Evolutionary conservation across 192 early-diverging fungal genomes (phyloP).

Genomic region (Funneliformis mosseae): DNA sequence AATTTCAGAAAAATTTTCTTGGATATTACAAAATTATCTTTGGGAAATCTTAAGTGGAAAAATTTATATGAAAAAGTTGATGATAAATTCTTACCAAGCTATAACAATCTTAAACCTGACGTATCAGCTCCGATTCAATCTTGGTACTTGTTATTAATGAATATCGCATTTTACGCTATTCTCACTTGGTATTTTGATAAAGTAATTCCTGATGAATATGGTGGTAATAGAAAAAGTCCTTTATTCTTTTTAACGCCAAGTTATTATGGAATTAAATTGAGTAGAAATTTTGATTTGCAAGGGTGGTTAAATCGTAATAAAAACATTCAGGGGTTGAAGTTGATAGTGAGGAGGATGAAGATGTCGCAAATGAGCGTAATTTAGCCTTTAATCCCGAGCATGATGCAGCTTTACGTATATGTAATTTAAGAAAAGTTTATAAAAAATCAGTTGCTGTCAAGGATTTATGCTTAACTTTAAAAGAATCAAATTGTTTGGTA

Average conservation of each 20-base stretch:
- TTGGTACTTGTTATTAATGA: slow-evolving; percentile 68
- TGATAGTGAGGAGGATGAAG: slow-evolving; percentile 52
- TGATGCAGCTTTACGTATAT: slow-evolving; percentile 49
- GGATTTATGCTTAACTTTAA: slow-evolving; percentile 51
- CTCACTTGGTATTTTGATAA: slow-evolving; percentile 75
- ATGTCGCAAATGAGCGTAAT: slow-evolving; percentile 49
- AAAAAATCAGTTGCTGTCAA: slow-evolving; percentile 54
- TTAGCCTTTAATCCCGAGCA: slow-evolving; percentile 47
- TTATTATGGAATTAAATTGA: slow-evolving; percentile 65
- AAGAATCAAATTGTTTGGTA: slow-evolving; percentile 59
- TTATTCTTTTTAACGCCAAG: slow-evolving; percentile 69
- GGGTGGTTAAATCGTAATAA: slow-evolving; percentile 48
- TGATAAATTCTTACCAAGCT: slow-evolving; percentile 46
- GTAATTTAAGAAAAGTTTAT: slow-evolving; percentile 62
- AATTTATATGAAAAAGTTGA: slow-evolving; percentile 53
- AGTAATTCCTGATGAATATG: slow-evolving; percentile 79
- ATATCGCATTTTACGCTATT: slow-evolving; percentile 59
- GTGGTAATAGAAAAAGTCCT: slow-evolving; percentile 54
- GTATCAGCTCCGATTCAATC: slow-evolving; percentile 62
- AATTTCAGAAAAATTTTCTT: slow-evolving; percentile 70
- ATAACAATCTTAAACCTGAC: slow-evolving; percentile 51
- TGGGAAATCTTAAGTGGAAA: slow-evolving; percentile 49
- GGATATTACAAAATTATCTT: slow-evolving; percentile 60
- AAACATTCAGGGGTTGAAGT: slow-evolving; percentile 30
- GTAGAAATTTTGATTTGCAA: slow-evolving; percentile 36